Conservation (phyloP, 495 filamentous ascomycete species). For the Aspergillus avenaceus region DNA sequence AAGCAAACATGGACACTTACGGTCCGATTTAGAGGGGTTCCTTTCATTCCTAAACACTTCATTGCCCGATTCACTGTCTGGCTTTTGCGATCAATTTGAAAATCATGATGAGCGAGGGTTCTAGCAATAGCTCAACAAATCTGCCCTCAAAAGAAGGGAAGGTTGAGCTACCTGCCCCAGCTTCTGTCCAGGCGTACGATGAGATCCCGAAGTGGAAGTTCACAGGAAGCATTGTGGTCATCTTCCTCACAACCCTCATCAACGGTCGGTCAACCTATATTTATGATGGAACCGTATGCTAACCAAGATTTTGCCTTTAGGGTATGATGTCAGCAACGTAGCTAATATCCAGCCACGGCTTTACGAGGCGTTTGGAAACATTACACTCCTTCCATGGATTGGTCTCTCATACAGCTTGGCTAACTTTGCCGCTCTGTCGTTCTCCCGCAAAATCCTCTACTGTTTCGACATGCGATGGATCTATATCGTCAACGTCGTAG, state of each 20-base stretch:
- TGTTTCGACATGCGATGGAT: conserved; percentile 30
- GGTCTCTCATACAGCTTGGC: conserved; percentile 9
- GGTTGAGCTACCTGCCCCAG: neutral
- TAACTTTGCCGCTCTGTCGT: conserved; percentile 5
- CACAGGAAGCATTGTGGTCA: conserved; percentile 5
- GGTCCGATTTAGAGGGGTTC: too few species aligned
- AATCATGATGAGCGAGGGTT: too few species aligned
- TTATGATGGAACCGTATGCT: too few species aligned
- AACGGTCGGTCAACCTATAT: conserved; percentile 7
- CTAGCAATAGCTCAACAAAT: too few species aligned
- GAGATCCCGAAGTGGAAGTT: conserved; percentile 7
- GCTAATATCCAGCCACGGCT: conserved; percentile 13
- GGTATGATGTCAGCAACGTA: conserved; percentile 14
- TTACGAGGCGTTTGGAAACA: conserved; percentile 11
- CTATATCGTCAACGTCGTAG: conserved; percentile 15
- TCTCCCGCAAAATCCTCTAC: conserved; percentile 11
- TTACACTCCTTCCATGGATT: conserved; percentile 13
- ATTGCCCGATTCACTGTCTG: too few species aligned
- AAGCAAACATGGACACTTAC: too few species aligned
- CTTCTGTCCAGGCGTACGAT: neutral
- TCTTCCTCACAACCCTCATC: conserved; percentile 6
- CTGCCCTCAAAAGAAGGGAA: neutral
- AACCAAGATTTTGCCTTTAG: neutral
- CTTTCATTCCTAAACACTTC: too few species aligned
- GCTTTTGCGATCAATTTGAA: too few species aligned